A percentile compares a stretch with the other conserved stretches of the same genome.
Evolutionary conservation across 2,329 filamentous ascomycete species (phyloP).

Genomic region (Dichotomopilus funicola): DNA sequence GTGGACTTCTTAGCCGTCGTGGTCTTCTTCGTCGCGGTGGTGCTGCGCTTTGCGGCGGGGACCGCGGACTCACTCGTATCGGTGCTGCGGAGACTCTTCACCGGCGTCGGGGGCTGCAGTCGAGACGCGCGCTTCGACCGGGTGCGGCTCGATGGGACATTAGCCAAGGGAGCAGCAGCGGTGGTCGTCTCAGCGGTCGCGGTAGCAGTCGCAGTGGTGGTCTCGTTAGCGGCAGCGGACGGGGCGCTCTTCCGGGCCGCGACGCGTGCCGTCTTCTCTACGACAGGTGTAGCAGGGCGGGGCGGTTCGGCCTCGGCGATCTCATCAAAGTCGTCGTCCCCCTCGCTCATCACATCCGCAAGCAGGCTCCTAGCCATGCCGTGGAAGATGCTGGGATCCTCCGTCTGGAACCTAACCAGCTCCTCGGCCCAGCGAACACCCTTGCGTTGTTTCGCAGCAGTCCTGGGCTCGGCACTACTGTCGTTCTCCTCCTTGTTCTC

Average conservation of each 20-base stretch:
- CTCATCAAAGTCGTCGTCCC: conserved; percentile 7
- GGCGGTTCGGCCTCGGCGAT: conserved; percentile 13
- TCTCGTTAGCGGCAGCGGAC: background rate
- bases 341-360: conserved; percentile 4
- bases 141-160: conserved; percentile 13
- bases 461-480: background rate
- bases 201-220: background rate
- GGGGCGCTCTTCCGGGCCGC: background rate
- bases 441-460: conserved; percentile 16
- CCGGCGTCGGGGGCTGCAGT: conserved; percentile 20
- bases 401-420: conserved; percentile 26
- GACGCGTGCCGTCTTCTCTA: conserved; percentile 14
- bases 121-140: conserved; percentile 15
- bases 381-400: conserved; percentile 6
- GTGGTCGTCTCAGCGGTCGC: background rate
- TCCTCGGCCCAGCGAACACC: conserved; percentile 31
- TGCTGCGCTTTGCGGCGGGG: background rate
- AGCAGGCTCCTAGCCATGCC: conserved; percentile 15
- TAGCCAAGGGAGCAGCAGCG: background rate
- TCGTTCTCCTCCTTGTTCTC: conserved; percentile 4
- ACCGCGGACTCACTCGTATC: background rate
- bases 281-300: background rate
- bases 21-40: background rate
- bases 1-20: background rate
- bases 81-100: conserved; percentile 14